Evolutionary conservation across 495 filamentous ascomycete species (phyloP).

Genomic region (Monascus purpureus): DNA sequence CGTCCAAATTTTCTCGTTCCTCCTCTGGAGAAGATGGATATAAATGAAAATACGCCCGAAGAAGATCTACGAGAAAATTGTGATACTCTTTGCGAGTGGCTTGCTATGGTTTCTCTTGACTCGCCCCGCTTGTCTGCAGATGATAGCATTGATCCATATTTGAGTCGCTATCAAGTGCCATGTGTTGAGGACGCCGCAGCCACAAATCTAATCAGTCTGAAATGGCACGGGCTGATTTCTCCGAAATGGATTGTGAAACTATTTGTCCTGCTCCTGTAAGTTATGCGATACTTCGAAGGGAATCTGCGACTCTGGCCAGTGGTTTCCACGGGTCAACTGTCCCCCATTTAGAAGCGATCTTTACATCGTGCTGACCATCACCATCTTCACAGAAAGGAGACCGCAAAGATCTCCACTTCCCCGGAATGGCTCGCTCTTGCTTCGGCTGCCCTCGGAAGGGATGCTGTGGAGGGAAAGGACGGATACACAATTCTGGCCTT

Average conservation of each 20-base stretch:
- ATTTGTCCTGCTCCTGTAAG: slow-evolving; percentile 28
- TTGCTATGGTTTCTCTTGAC: slow-evolving; percentile 54
- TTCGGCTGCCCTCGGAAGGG: slow-evolving; percentile 19
- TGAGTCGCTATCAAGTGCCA: slow-evolving; percentile 68
- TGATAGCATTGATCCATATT: slow-evolving; percentile 68
- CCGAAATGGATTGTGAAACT: slow-evolving; percentile 26
- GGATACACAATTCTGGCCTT: slow-evolving; percentile 31
- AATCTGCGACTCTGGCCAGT: slow-evolving; percentile 2
- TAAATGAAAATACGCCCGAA: slow-evolving; percentile 21
- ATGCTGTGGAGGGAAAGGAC: slow-evolving; percentile 27
- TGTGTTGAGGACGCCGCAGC: slow-evolving; percentile 13
- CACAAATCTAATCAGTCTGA: slow-evolving; percentile 23
- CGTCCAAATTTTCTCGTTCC: slow-evolving; percentile 33
- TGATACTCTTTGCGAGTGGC: slow-evolving; percentile 67
- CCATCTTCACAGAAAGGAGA: slow-evolving; percentile 6
- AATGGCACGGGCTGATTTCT: slow-evolving; percentile 34
- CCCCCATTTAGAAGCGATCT: not conserved
- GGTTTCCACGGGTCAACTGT: not conserved
- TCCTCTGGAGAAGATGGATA: slow-evolving; percentile 25
- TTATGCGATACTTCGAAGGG: slow-evolving; percentile 4
- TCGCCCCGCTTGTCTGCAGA: slow-evolving; percentile 54
- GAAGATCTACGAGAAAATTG: slow-evolving; percentile 45
- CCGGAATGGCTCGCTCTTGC: slow-evolving; percentile 28
- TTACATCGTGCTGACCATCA: not conserved
- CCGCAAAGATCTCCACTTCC: slow-evolving; percentile 2